Conservation (phyloP, 1,284 basidiomycete species). For the Ceratobasidium sp. region DNA sequence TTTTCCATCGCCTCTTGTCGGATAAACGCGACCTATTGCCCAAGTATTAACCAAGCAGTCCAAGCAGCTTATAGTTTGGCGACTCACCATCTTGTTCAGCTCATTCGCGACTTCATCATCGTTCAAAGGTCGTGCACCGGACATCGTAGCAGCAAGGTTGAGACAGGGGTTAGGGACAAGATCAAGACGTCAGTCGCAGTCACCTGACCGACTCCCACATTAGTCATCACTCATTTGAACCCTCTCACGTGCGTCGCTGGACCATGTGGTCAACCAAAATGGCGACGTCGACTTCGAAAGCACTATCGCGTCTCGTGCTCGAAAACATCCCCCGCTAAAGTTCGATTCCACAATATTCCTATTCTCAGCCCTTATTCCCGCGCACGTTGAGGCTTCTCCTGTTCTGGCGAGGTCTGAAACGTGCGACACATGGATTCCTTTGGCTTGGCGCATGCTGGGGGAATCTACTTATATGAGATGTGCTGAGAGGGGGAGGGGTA, state of each 20-base stretch:
- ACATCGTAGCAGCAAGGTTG: constrained; percentile 55
- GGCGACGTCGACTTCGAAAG: not conserved
- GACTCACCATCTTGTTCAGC: constrained; percentile 97
- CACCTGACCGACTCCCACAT: not conserved
- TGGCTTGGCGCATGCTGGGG: not conserved
- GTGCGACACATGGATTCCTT: not conserved
- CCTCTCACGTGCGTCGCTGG: constrained; percentile 3
- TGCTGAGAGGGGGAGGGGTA: not conserved
- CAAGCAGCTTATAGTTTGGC: not conserved
- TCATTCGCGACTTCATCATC: constrained; percentile 96
- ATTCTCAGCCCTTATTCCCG: too few species aligned
- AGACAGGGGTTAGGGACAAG: constrained; percentile 20
- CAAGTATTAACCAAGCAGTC: too few species aligned
- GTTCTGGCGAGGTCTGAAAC: not conserved
- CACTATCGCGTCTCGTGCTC: not conserved
- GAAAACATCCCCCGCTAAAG: too few species aligned
- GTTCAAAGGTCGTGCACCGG: constrained; percentile 70
- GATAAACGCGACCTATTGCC: constrained; percentile 96
- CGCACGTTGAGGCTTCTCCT: not conserved
- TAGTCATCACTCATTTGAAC: not conserved
- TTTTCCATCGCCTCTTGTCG: constrained; percentile 96
- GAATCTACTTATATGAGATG: not conserved
- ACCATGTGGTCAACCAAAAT: not conserved
- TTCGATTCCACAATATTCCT: too few species aligned
- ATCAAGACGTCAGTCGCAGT: constrained; percentile 30